Evolutionary conservation across 495 filamentous ascomycete species (phyloP).

Genomic region (Filosporella fistucella): DNA sequence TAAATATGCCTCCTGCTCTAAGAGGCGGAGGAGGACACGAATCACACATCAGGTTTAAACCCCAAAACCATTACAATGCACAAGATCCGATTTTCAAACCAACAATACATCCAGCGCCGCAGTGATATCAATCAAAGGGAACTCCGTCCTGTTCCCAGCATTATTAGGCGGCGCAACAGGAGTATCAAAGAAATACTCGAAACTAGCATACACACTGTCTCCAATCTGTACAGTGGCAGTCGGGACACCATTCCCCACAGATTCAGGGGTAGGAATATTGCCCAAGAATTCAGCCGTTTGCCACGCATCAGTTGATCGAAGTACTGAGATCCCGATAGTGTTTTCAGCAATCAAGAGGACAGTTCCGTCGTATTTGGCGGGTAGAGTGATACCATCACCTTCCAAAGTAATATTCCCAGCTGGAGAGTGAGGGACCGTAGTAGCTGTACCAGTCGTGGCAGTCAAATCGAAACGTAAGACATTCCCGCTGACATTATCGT

Average conservation of each 20-base stretch:
- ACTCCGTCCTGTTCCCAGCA: neutral
- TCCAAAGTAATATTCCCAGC: neutral
- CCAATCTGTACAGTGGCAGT: neutral
- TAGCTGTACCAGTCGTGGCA: neutral
- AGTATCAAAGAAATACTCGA: neutral
- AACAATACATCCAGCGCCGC: no score
- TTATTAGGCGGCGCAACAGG: neutral
- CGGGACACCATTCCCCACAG: neutral
- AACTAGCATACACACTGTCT: neutral
- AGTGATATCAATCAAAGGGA: neutral
- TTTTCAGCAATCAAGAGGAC: neutral
- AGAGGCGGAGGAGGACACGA: no score
- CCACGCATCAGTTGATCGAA: neutral
- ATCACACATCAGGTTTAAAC: no score
- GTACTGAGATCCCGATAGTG: neutral
- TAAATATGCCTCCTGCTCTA: no score
- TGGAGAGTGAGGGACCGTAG: neutral
- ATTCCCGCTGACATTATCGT: neutral
- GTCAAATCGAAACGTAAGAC: neutral
- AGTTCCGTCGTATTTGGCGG: neutral
- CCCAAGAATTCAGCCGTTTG: neutral
- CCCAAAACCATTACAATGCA: no score
- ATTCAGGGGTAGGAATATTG: neutral
- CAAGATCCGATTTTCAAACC: no score
- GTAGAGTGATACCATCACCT: neutral